Evolutionary conservation across 73 alveolate genomes (phyloP).

Genomic region (Paramecium sexaurelia): DNA sequence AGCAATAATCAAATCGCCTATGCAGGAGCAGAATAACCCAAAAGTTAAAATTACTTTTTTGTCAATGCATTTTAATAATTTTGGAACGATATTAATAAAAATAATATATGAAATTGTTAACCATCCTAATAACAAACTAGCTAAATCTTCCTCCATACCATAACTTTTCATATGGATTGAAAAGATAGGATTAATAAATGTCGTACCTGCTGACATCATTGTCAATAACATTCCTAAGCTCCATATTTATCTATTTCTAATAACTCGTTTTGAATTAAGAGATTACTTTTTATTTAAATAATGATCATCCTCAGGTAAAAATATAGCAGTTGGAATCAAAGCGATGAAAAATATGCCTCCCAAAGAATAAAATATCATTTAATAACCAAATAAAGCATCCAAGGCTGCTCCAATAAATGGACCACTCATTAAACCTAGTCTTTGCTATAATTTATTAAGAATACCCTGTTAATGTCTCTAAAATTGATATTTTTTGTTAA

Average conservation of each 20-base stretch:
- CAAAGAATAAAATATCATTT: constrained; percentile 5
- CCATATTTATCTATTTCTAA: not conserved
- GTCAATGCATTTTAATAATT: not conserved
- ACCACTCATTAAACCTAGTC: constrained; percentile 55
- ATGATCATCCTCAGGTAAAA: constrained; percentile 46
- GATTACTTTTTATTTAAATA: not conserved
- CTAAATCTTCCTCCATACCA: not conserved
- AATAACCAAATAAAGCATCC: constrained; percentile 48
- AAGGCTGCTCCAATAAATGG: constrained; percentile 50
- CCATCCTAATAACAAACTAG: constrained; percentile 39
- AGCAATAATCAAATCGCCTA: constrained; percentile 23
- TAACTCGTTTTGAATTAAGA: not conserved
- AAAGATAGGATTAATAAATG: constrained; percentile 25
- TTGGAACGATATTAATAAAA: constrained; percentile 33
- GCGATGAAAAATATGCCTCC: constrained; percentile 37
- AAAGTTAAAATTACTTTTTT: not conserved
- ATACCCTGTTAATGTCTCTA: constrained; percentile 55
- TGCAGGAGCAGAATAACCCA: not conserved
- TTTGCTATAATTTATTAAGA: not conserved
- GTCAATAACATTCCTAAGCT: constrained; percentile 17
- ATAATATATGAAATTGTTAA: not conserved
- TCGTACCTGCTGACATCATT: constrained; percentile 61
- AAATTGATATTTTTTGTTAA: constrained; percentile 1
- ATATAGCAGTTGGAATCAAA: not conserved
- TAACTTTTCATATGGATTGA: constrained; percentile 26